Conservation (phyloP, 306 rosid genomes). For the Lathyrus sativus region DNA sequence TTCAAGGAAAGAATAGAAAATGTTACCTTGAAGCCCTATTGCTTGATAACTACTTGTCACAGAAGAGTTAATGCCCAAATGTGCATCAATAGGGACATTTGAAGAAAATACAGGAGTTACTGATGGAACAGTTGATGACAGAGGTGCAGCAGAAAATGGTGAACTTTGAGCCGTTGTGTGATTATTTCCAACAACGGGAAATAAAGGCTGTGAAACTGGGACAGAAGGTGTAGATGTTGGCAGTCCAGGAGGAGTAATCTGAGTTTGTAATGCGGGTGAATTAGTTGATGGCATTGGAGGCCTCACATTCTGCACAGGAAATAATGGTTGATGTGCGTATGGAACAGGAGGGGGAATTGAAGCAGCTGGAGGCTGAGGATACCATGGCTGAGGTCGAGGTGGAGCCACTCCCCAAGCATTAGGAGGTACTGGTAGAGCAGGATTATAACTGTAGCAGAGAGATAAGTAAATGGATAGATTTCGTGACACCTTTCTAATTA, state of each 20-base stretch:
- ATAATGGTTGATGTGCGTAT: slow-evolving; percentile 82
- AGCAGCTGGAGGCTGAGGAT: slow-evolving; percentile 67
- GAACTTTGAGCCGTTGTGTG: slow-evolving; percentile 61
- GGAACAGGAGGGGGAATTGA: slow-evolving; percentile 76
- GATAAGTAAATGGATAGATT: slow-evolving; percentile 1
- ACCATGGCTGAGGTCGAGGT: slow-evolving; percentile 91
- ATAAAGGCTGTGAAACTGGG: slow-evolving; percentile 93
- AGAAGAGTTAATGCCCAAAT: slow-evolving; percentile 52
- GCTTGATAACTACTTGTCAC: slow-evolving; percentile 50
- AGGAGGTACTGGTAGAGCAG: slow-evolving; percentile 63
- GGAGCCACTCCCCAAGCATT: slow-evolving; percentile 68
- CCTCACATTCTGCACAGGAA: slow-evolving; percentile 88
- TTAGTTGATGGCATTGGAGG: slow-evolving; percentile 66
- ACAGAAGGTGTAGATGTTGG: slow-evolving; percentile 62
- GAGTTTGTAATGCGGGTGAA: slow-evolving; percentile 61
- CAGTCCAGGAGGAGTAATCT: slow-evolving; percentile 80
- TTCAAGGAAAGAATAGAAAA: slow-evolving; percentile 15
- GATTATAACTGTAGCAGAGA: slow-evolving; percentile 62
- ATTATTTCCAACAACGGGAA: slow-evolving; percentile 87
- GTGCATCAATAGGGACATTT: slow-evolving; percentile 54
- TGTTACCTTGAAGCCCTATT: slow-evolving; percentile 59
- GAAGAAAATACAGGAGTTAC: slow-evolving; percentile 46
- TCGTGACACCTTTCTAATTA: slow-evolving; percentile 1
- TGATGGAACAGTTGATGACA: slow-evolving; percentile 58
- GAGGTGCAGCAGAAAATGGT: slow-evolving; percentile 60